Base-by-base conservation (phyloP, 345 rosid genomes). In the Physaria fendleri region DNA sequence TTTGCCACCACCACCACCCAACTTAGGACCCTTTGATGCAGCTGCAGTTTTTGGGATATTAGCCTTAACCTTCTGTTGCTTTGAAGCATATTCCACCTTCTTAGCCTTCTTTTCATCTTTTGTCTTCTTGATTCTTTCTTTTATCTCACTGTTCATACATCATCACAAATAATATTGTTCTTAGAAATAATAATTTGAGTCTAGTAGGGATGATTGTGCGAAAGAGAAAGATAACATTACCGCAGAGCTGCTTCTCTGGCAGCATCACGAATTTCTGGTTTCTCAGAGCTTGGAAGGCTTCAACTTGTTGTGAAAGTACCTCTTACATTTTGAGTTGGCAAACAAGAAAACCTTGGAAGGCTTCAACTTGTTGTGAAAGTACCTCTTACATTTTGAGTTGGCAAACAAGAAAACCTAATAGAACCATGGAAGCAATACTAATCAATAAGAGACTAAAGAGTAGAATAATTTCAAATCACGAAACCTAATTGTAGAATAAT, bases 211-310 rank as follows among this genome's bases (percentile, higher is more conserved):
- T 5, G 4, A 17, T 39, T 18, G 0, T n/a, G n/a, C n/a, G 57
- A 44, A 22, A 41, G 0, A 23, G 7, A 12, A 27, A n/a, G n/a
- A n/a, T 51, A 25, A 63, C 79, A n/a, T 2, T 10, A 82, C 87
- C 83, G 83, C 0, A 83, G 80, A 40, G 87, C 87, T 48, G 87
- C 85, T 63, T 83, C 89, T 54, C 87, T 73, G 16, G 90, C 90
- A 1, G 90, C 95, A 76, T 84, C 90, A 49, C 90, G 81, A 15
- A 87, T 85, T 79, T 87, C 90, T 0, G 95, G 90, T 64, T 87
- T 87, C 83, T 84, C 95, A 40, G 82, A 92, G 95, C 83, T 92
- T 89, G 0, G 95, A 92, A 0, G 95, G 97, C 89, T 89, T 92
- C 79, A 86, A 56, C 20, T 87, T 78, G 68, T 86, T 89, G 80